Conservation (phyloP, 495 filamentous ascomycete genomes). For the Penicillium bovifimosum region DNA sequence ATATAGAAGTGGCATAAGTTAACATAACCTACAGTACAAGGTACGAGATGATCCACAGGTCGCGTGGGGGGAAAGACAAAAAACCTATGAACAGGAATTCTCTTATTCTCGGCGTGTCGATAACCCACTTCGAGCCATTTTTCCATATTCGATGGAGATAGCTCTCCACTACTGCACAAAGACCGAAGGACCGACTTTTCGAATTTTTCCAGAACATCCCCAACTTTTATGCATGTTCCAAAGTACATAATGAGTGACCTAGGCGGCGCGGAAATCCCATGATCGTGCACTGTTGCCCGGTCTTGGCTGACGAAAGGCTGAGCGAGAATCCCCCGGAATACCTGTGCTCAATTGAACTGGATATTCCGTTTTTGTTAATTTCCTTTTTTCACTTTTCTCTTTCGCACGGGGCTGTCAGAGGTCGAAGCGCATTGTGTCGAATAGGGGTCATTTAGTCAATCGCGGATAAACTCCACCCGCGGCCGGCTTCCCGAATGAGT, state of each 20-base stretch:
- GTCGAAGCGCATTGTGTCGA: conserved; percentile 21
- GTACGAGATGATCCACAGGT: conserved; percentile 1
- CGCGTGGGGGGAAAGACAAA: background rate
- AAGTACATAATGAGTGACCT: background rate
- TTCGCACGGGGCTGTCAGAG: conserved; percentile 32
- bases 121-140: conserved; percentile 10
- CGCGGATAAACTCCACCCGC: conserved; percentile 3
- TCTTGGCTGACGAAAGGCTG: conserved; percentile 31
- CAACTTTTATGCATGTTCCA: background rate
- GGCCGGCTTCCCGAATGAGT: conserved; percentile 19
- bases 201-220: background rate
- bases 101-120: conserved; percentile 10
- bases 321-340: conserved; percentile 39
- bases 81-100: background rate
- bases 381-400: background rate
- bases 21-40: background rate
- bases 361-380: background rate
- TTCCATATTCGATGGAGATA: conserved; percentile 4
- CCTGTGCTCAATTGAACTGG: conserved; percentile 14
- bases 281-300: background rate
- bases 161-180: conserved; percentile 11
- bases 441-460: conserved; percentile 6
- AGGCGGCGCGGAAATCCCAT: background rate
- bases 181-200: background rate
- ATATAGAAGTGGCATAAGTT: background rate